A percentile compares a stretch with the other conserved stretches of the same genome.
Conservation (phyloP, 2,329 filamentous ascomycete species). For the Cordyceps militaris region DNA sequence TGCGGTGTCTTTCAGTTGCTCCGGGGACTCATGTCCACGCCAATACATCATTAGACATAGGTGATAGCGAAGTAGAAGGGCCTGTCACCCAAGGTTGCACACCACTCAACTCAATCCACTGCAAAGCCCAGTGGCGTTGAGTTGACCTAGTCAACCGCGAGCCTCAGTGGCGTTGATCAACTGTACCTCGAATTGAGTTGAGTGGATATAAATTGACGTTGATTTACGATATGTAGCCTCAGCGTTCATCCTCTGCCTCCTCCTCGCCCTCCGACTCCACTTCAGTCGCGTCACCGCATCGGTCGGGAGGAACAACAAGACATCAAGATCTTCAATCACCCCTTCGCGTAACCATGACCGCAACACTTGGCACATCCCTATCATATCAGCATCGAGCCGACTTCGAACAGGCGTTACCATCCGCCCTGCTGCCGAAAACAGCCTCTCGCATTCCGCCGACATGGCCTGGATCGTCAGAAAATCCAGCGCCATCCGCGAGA, state of each 20-base stretch:
- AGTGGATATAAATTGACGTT: constrained; percentile 2
- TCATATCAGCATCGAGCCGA: neutral
- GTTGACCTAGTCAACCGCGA: constrained; percentile 1
- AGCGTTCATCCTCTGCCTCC: neutral
- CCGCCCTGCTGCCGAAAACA: constrained; percentile 9
- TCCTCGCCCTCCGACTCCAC: neutral
- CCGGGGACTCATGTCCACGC: too few species aligned
- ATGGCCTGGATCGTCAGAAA: constrained; percentile 14
- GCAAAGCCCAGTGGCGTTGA: constrained; percentile 3
- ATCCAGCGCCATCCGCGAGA: constrained; percentile 14
- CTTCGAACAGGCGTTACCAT: neutral
- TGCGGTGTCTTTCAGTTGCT: too few species aligned
- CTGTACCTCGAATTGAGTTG: constrained; percentile 4
- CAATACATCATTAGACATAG: too few species aligned
- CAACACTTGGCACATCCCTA: neutral
- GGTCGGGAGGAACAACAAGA: neutral
- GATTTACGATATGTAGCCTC: neutral
- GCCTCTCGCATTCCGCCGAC: constrained; percentile 14
- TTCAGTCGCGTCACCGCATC: neutral
- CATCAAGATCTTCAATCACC: neutral
- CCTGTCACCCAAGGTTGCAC: constrained; percentile 5
- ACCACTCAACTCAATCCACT: constrained; percentile 3
- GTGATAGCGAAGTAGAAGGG: too few species aligned
- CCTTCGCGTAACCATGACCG: neutral
- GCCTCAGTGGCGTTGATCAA: neutral